A percentile compares a stretch with the other conserved stretches of the same genome.
These are phyloP conservation scores for Leccinum barrowsii DNA, from an alignment of 768 basidiomycete genomes.

Conservation along the genomic window DNA sequence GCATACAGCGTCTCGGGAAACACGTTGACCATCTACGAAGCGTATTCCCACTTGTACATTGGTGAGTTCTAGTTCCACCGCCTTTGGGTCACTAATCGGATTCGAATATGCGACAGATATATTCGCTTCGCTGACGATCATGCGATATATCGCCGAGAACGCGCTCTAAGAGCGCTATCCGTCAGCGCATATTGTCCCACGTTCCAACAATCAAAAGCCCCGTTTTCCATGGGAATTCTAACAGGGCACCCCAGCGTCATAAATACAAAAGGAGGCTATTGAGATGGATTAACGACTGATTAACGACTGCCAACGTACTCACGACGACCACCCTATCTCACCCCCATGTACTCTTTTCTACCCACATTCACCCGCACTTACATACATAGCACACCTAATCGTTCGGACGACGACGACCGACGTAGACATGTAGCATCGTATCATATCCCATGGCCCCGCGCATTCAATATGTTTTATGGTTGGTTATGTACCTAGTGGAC, in stretches of 20 bases:
- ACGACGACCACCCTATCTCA: neutral
- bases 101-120: conserved; percentile 39
- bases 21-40: conserved; percentile 56
- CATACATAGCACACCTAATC: neutral
- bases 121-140: conserved; percentile 55
- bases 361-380: neutral
- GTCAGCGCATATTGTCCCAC: neutral
- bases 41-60: conserved; percentile 47
- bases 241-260: neutral
- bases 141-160: conserved; percentile 58
- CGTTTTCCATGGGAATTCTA: too few species aligned
- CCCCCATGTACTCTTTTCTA: neutral
- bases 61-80: conserved; percentile 38
- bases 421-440: neutral
- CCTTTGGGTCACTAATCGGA: neutral
- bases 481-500: neutral
- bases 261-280: neutral
- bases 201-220: neutral
- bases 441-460: neutral
- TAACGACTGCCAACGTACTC: neutral
- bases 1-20: conserved; percentile 63
- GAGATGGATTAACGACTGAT: neutral
- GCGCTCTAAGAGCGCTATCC: conserved; percentile 32
- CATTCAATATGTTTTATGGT: neutral
- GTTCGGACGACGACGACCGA: neutral